Percentiles rank a stretch among this genome's conserved stretches.
Conservation (phyloP, 129 eudicot species). For the Kitagawia praeruptora region DNA sequence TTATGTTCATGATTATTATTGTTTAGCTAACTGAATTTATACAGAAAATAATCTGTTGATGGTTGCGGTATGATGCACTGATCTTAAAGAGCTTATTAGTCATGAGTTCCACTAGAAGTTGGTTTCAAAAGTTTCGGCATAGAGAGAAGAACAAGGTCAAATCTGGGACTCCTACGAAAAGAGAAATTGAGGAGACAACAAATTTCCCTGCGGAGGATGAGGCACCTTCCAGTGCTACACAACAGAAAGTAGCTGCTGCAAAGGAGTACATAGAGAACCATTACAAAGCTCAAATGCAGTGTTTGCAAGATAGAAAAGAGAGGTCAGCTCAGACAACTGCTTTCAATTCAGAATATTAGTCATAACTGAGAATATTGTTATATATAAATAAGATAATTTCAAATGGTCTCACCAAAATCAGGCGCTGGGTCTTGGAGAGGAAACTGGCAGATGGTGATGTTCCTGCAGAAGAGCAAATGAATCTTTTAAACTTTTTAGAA, state of each 20-base stretch:
- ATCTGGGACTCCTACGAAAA: slow-evolving; percentile 4
- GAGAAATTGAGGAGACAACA: slow-evolving; percentile 8
- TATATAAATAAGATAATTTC: background rate
- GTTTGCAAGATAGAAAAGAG: slow-evolving; percentile 23
- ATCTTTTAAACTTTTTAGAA: slow-evolving; percentile 18
- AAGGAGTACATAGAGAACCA: slow-evolving; percentile 23
- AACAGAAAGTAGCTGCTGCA: slow-evolving; percentile 22
- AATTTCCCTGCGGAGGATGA: slow-evolving; percentile 5
- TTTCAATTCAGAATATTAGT: background rate
- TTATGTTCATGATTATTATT: background rate
- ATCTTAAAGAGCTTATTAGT: background rate
- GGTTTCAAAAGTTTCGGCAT: slow-evolving; percentile 18
- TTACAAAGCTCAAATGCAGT: slow-evolving; percentile 20
- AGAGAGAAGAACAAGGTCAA: slow-evolving; percentile 11
- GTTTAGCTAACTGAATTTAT: background rate
- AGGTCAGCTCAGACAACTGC: slow-evolving; percentile 6
- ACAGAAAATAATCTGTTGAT: background rate
- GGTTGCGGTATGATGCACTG: background rate
- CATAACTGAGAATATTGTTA: background rate
- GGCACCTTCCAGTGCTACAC: slow-evolving; percentile 12
- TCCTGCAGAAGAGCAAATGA: slow-evolving; percentile 17
- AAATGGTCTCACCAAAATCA: background rate
- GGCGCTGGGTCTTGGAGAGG: slow-evolving; percentile 24
- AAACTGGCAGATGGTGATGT: slow-evolving; percentile 21
- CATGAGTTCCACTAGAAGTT: slow-evolving; percentile 13